phyloP scores from a whole-genome alignment of 176 grass and related monocot species.

The Oryza rufipogon region DNA sequence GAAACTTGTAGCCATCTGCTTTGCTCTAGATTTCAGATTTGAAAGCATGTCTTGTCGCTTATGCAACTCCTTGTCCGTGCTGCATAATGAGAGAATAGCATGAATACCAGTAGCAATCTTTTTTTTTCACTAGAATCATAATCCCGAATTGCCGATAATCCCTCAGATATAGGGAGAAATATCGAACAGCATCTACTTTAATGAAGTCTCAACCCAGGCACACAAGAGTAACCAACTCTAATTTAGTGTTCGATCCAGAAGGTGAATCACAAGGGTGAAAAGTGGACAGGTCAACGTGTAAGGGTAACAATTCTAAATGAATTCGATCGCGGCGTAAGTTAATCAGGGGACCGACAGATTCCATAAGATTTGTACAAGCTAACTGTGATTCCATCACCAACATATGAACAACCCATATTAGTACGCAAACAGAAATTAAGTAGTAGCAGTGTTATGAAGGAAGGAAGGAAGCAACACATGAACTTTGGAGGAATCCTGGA shows the following conservation, averaged over 20 bases:
- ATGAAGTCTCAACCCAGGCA: neutral
- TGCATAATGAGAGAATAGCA: constrained; percentile 35
- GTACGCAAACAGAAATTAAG: neutral
- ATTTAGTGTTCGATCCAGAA: neutral
- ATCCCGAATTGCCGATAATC: neutral
- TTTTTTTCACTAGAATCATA: neutral
- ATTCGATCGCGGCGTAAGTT: neutral
- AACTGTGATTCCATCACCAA: neutral
- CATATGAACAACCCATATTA: too few species aligned
- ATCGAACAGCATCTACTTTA: neutral
- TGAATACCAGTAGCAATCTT: neutral
- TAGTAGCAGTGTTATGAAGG: too few species aligned
- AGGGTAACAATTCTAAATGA: neutral
- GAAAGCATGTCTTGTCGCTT: constrained; percentile 63
- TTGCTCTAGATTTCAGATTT: constrained; percentile 61
- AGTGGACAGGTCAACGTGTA: neutral
- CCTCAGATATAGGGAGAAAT: neutral
- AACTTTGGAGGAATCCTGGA: constrained; percentile 48
- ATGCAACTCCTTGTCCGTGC: constrained; percentile 74
- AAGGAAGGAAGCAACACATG: constrained; percentile 42
- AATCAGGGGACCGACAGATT: neutral
- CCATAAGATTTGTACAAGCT: neutral
- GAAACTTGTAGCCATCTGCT: constrained; percentile 62
- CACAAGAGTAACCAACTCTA: neutral
- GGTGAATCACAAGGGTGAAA: neutral